These are phyloP conservation scores for Neurospora sp. DNA, from an alignment of 495 filamentous ascomycete genomes.

Conservation along the genomic window DNA sequence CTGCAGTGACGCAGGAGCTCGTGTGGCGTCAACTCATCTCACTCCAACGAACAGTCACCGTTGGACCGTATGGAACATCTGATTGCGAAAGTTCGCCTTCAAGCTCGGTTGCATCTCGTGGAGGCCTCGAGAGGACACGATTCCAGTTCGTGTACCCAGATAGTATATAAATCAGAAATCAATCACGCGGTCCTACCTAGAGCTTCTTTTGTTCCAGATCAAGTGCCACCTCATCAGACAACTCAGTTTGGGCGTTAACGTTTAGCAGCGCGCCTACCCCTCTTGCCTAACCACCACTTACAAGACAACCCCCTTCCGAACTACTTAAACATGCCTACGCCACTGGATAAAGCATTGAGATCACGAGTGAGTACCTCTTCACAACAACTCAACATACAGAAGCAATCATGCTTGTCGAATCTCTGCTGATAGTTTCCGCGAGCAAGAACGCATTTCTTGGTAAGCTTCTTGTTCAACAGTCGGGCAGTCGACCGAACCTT, in stretches of 20 bases:
- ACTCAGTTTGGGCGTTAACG: neutral
- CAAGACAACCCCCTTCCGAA: neutral
- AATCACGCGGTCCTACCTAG: neutral
- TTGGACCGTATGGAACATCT: neutral
- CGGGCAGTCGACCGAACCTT: neutral
- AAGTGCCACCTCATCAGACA: neutral
- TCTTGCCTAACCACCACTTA: neutral
- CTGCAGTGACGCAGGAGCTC: neutral
- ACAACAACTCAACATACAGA: constrained; percentile 6
- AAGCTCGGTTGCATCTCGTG: neutral
- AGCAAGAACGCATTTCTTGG: constrained; percentile 42
- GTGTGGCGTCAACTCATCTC: neutral
- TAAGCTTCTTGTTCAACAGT: constrained; percentile 18
- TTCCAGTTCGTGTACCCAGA: neutral
- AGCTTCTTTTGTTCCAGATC: neutral
- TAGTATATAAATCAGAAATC: neutral
- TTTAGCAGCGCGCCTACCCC: neutral
- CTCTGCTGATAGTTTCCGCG: neutral
- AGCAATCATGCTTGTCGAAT: neutral
- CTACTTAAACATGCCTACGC: constrained; percentile 52
- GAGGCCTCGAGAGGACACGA: neutral
- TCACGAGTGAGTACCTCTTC: constrained; percentile 50
- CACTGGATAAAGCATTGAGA: constrained; percentile 64
- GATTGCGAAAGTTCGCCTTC: neutral
- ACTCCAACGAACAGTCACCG: neutral